phyloP scores from a whole-genome alignment of 352 stramenopile genomes.

The Globisporangium mamillatum region DNA sequence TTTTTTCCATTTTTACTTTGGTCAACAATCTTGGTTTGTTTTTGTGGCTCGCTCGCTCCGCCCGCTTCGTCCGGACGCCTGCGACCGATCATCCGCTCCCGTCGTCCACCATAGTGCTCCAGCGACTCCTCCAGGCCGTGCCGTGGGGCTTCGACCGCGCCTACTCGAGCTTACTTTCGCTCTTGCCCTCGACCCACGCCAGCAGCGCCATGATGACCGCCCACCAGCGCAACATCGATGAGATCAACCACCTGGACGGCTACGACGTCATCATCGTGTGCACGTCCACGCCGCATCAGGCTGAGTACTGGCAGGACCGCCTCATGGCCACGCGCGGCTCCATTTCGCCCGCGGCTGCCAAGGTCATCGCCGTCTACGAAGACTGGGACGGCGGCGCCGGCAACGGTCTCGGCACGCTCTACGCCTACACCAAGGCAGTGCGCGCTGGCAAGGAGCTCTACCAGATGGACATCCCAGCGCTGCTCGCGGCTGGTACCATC shows the following conservation, averaged over 20 bases:
- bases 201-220: slow-evolving; percentile 18
- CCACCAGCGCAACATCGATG: slow-evolving; percentile 81
- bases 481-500: slow-evolving; percentile 77
- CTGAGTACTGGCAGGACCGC: slow-evolving; percentile 96
- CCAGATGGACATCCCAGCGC: slow-evolving; percentile 77
- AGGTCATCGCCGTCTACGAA: slow-evolving; percentile 95
- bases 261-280: slow-evolving; percentile 98
- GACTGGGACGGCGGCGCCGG: slow-evolving; percentile 95
- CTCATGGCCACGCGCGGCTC: slow-evolving; percentile 84
- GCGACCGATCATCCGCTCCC: slow-evolving; percentile 1
- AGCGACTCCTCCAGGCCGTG: slow-evolving; percentile 9
- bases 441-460: slow-evolving; percentile 84
- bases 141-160: slow-evolving; percentile 15
- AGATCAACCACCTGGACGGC: slow-evolving; percentile 84
- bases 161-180: slow-evolving; percentile 16
- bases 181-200: slow-evolving; percentile 3
- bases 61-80: not conserved
- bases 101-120: slow-evolving; percentile 16
- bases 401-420: slow-evolving; percentile 95
- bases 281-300: slow-evolving; percentile 95
- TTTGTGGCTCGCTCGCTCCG: not conserved
- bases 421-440: slow-evolving; percentile 95
- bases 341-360: slow-evolving; percentile 80
- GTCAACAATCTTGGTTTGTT: no score
- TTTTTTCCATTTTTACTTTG: no score